Evolutionary conservation across 1,284 basidiomycete species (phyloP).

Genomic region (Leccinum griseonigrum): DNA sequence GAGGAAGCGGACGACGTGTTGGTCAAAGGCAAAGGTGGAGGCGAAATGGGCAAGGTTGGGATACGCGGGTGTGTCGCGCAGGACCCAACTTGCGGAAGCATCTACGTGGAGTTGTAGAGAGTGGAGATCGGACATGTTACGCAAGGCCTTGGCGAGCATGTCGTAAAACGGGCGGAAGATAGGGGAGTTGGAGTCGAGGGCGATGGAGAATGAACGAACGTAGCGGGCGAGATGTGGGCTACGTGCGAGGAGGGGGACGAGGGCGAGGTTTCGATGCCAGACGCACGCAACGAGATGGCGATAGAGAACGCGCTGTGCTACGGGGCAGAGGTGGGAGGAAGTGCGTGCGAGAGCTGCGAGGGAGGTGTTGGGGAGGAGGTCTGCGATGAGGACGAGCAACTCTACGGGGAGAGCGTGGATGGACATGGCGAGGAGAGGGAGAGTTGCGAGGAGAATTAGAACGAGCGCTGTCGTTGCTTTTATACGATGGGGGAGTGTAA

Average conservation of each 20-base stretch:
- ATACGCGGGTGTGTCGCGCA: constrained; percentile 41
- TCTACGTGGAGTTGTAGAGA: constrained; percentile 58
- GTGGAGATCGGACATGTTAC: constrained; percentile 54
- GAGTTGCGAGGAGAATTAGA: neutral
- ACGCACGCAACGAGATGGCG: constrained; percentile 49
- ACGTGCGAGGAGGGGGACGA: constrained; percentile 53
- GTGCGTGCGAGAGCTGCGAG: constrained; percentile 49
- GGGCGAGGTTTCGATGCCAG: constrained; percentile 42
- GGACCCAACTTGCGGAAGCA: constrained; percentile 49
- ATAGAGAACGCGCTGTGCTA: constrained; percentile 62
- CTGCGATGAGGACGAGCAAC: constrained; percentile 48
- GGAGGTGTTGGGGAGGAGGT: constrained; percentile 35
- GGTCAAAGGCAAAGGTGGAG: constrained; percentile 58
- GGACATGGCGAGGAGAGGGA: constrained; percentile 12
- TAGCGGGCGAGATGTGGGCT: constrained; percentile 51
- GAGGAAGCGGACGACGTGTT: constrained; percentile 56
- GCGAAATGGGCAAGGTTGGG: constrained; percentile 52
- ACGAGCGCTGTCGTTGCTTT: neutral
- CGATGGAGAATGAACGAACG: constrained; percentile 60
- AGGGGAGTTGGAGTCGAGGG: constrained; percentile 40
- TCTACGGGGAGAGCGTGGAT: constrained; percentile 49
- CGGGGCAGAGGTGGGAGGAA: constrained; percentile 39
- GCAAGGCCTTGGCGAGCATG: constrained; percentile 50
- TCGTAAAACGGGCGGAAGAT: constrained; percentile 47
- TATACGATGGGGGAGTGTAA: neutral